phyloP scores from a whole-genome alignment of 2,329 filamentous ascomycete genomes.

The Lachnellula cervina region DNA sequence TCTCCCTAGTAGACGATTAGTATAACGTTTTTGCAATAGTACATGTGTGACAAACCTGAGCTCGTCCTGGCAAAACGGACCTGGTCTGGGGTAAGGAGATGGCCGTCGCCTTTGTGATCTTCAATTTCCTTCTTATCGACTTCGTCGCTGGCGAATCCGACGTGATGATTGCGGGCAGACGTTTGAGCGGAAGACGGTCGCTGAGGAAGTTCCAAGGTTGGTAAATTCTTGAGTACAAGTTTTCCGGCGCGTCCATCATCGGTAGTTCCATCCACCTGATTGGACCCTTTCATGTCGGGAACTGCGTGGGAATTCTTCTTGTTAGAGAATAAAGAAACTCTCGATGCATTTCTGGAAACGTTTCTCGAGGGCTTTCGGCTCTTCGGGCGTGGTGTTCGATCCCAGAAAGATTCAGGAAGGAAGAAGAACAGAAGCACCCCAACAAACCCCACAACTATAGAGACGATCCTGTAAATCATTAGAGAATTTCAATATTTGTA shows the following conservation, averaged over 20 bases:
- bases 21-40: too few relatives aligned
- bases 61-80: background rate
- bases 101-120: background rate
- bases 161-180: conserved; percentile 37
- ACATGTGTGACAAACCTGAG: too few relatives aligned
- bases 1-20: background rate
- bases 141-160: conserved; percentile 48
- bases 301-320: conserved; percentile 5
- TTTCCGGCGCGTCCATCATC: conserved; percentile 2
- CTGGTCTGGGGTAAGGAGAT: too few relatives aligned
- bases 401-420: conserved; percentile 95
- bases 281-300: background rate
- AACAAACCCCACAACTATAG: conserved; percentile 71
- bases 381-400: conserved; percentile 60
- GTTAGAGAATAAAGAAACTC: conserved; percentile 15
- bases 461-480: conserved; percentile 59
- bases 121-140: background rate
- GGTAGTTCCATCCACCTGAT: background rate
- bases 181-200: background rate
- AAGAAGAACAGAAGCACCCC: conserved; percentile 76
- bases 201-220: background rate
- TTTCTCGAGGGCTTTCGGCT: conserved; percentile 15
- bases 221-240: background rate
- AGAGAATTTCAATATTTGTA: conserved; percentile 9
- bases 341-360: conserved; percentile 14